Evolutionary conservation across 2,329 filamentous ascomycete species (phyloP), one percentile per base, ranked within the genome.

Genomic region (Stachybotrys echinatus): DNA sequence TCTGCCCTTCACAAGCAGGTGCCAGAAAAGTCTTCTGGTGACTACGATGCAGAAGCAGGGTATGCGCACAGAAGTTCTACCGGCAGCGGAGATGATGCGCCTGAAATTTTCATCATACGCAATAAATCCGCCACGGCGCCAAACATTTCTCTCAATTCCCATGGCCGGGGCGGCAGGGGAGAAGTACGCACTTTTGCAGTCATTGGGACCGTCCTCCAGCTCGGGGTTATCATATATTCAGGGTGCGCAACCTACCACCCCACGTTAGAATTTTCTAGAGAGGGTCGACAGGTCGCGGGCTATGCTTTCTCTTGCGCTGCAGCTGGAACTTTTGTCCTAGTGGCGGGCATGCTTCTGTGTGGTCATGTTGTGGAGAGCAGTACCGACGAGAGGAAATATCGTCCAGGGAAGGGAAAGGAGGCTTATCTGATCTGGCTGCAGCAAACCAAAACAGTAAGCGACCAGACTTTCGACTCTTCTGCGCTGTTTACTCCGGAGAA

Each of bases 141-240:
- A 23, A 50, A 50, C 12, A 21, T 52, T 18, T 40, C 50, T 2
- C 39, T 52, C 6, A 50, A 62, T 45, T 38, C 48, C 4, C 42
- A 55, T 12, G 39, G 37, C 17, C 40, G 42, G 3, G 20, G 43
- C 6, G 20, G 27, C 12, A 45, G 37, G 37, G 6, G 38, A 5
- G 61, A 59, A 42, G 27, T 59, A 2, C 50, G 50, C 6, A 4
- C 42, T 7, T 43, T 54, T 17, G 61, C 61, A 3, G 39, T 47
- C 3, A 17, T 60, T 22, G 60, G 61, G 0, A 42, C 52, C 1
- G 6, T 59, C 0, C 44, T 65, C 19, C 62, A 66, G 40, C 10
- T 58, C 6, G 56, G 51, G 1, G 59, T 61, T 2, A 20, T 66
- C 1, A 31, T 57, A 1, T 61, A 54, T 23, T 56, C 47, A 6